Conservation (phyloP, 768 basidiomycete genomes). For the Pleurotus citrinopileatus region DNA sequence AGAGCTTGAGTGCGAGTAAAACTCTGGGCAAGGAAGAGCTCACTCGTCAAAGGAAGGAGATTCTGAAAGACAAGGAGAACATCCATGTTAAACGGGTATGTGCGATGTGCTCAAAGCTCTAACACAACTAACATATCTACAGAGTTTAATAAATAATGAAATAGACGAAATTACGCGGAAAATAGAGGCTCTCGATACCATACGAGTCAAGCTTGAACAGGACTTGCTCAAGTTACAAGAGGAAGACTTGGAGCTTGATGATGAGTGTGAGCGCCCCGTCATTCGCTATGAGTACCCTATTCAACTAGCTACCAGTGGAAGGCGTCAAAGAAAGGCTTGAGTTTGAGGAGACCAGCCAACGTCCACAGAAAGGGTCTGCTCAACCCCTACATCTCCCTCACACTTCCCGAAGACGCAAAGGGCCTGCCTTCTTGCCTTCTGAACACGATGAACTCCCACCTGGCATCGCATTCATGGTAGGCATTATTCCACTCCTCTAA, state of each 20-base stretch:
- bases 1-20: constrained; percentile 68
- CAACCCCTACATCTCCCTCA: constrained; percentile 45
- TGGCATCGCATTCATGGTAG: constrained; percentile 96
- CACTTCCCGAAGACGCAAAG: constrained; percentile 71
- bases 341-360: constrained; percentile 53
- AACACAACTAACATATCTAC: constrained; percentile 12
- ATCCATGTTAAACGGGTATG: constrained; percentile 82
- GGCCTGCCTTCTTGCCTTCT: constrained; percentile 94
- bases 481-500: too few relatives aligned
- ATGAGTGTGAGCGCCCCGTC: constrained; percentile 66
- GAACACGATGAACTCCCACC: constrained; percentile 95
- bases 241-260: constrained; percentile 95
- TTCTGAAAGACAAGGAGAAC: constrained; percentile 89
- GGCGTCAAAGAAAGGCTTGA: constrained; percentile 85
- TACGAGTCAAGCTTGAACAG: constrained; percentile 76
- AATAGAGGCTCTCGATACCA: constrained; percentile 80
- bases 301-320: constrained; percentile 55
- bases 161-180: constrained; percentile 87
- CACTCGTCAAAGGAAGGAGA: constrained; percentile 79
- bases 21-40: constrained; percentile 83
- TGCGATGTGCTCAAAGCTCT: constrained; percentile 18
- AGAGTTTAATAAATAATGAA: constrained; percentile 86
- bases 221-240: constrained; percentile 87
- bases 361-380: constrained; percentile 25
- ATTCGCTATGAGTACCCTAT: constrained; percentile 1